Conservation (phyloP, 2,329 filamentous ascomycete genomes). For the Pleoardoris graminearum region DNA sequence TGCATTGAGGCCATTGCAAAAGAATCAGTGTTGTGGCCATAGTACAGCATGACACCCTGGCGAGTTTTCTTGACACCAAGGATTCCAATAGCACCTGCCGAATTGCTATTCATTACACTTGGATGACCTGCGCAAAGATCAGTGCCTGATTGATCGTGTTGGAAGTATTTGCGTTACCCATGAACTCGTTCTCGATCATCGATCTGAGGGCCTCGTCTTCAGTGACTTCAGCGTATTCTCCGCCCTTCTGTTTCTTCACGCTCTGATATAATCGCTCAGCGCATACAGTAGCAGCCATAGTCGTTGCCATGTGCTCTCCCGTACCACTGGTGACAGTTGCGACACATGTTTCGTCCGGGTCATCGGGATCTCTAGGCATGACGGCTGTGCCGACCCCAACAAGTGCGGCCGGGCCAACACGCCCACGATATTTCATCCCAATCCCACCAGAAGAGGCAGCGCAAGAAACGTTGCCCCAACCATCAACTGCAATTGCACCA, state of each 20-base stretch:
- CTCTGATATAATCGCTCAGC: slow-evolving; percentile 81
- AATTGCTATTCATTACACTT: slow-evolving; percentile 77
- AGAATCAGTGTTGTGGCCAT: slow-evolving; percentile 93
- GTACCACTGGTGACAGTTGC: slow-evolving; percentile 91
- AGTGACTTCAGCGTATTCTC: slow-evolving; percentile 65
- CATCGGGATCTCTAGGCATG: slow-evolving; percentile 73
- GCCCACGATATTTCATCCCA: slow-evolving; percentile 94
- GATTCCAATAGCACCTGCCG: slow-evolving; percentile 85
- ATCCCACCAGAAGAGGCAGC: slow-evolving; percentile 97
- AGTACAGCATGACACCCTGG: slow-evolving; percentile 80
- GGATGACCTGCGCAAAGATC: slow-evolving; percentile 62
- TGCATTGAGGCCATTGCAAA: slow-evolving; percentile 88
- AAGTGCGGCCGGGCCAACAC: slow-evolving; percentile 88
- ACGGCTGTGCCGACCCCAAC: slow-evolving; percentile 90
- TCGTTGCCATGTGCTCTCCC: slow-evolving; percentile 96
- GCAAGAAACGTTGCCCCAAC: slow-evolving; percentile 83
- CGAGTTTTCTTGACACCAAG: slow-evolving; percentile 84
- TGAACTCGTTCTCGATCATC: slow-evolving; percentile 88
- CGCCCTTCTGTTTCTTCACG: slow-evolving; percentile 63
- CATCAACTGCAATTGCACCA: slow-evolving; percentile 90
- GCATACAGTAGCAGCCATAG: slow-evolving; percentile 84
- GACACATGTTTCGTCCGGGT: slow-evolving; percentile 70
- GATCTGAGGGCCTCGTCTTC: slow-evolving; percentile 78
- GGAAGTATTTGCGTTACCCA: slow-evolving; percentile 57
- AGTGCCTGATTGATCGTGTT: slow-evolving; percentile 3